A percentile compares a stretch with the other conserved stretches of the same genome.
Evolutionary conservation across 2,329 filamentous ascomycete species (phyloP).

Genomic region (Elsinoe ampelina): DNA sequence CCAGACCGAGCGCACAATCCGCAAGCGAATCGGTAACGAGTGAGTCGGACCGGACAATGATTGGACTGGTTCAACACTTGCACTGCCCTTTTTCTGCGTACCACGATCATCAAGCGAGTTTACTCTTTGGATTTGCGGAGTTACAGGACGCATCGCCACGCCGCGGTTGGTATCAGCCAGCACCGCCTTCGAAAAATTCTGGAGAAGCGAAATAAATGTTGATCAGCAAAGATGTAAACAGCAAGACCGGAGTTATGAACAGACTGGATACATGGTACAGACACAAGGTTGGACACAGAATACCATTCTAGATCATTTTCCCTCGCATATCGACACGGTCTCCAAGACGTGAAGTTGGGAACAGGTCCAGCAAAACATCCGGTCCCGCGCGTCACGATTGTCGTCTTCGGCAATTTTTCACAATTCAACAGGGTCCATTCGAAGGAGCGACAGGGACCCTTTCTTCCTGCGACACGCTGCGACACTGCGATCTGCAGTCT

Average conservation of each 20-base stretch:
- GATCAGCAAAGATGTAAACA: constrained; percentile 1
- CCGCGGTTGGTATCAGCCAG: constrained; percentile 5
- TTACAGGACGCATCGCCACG: constrained; percentile 5
- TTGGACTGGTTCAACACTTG: background rate
- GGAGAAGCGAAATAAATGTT: background rate
- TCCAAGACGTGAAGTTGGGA: background rate
- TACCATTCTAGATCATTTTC: background rate
- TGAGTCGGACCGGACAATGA: background rate
- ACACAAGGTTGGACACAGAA: constrained; percentile 4
- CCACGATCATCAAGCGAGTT: background rate
- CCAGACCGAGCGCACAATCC: constrained; percentile 51
- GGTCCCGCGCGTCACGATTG: background rate
- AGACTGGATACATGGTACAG: constrained; percentile 5
- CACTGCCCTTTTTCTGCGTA: background rate
- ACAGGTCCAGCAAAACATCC: background rate
- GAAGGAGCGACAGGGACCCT: constrained; percentile 1
- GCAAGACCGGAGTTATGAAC: background rate
- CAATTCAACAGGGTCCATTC: background rate
- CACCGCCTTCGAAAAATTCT: background rate
- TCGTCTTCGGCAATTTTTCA: background rate
- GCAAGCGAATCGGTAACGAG: constrained; percentile 7
- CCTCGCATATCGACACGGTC: background rate
- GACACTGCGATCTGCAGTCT: background rate
- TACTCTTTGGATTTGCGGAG: background rate
- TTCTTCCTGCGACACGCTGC: background rate